Percentiles rank a stretch among this genome's conserved stretches.
Conservation (phyloP, 129 eudicot species). For the Flaveria trinervia region DNA sequence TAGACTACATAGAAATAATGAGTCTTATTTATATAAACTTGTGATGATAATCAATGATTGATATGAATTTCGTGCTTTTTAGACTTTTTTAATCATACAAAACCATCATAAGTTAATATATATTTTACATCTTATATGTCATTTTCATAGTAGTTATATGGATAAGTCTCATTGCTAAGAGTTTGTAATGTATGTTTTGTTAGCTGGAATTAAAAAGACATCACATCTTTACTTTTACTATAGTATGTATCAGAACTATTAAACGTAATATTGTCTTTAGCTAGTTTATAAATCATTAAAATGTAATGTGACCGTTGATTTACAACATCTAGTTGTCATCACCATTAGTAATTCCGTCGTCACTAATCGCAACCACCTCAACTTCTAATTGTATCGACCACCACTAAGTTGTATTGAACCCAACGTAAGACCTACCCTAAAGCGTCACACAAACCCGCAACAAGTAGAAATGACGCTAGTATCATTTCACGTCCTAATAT, state of each 20-base stretch:
- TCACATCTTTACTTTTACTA: neutral
- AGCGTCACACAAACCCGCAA: too few relatives aligned
- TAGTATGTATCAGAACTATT: neutral
- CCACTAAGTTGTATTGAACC: too few relatives aligned
- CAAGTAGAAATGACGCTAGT: too few relatives aligned
- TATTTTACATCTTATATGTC: neutral
- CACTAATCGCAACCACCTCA: too few relatives aligned
- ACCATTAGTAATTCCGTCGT: too few relatives aligned
- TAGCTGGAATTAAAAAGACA: neutral
- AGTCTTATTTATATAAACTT: too few relatives aligned
- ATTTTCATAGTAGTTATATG: neutral
- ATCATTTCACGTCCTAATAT: too few relatives aligned
- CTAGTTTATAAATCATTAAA: neutral
- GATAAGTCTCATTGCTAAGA: neutral
- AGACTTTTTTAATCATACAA: neutral
- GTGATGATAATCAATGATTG: neutral
- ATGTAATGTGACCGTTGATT: too few relatives aligned
- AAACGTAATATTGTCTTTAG: neutral
- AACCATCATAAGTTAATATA: neutral
- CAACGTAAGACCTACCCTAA: too few relatives aligned
- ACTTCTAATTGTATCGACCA: too few relatives aligned
- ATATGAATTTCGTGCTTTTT: neutral
- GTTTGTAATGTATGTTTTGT: constrained; percentile 13
- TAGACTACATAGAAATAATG: too few relatives aligned
- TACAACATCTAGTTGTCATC: too few relatives aligned